Percentiles rank a stretch among this genome's conserved stretches.
Evolutionary conservation across 2,329 filamentous ascomycete genomes (phyloP).

Genomic region (Cercospora sp.): DNA sequence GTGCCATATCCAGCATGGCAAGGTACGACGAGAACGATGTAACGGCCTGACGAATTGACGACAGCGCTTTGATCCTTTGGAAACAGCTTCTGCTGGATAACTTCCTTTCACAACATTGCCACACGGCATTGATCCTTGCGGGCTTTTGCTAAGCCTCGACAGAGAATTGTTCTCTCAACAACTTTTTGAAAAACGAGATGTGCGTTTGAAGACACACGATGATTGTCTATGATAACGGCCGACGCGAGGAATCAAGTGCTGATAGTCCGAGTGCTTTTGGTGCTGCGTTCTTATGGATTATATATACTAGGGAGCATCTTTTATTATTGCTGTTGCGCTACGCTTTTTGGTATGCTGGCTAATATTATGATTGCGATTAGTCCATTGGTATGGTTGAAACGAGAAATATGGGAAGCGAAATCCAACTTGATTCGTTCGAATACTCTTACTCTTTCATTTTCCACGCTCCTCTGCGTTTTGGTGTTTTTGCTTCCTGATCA

Average conservation of each 20-base stretch:
- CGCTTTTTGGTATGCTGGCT: not conserved
- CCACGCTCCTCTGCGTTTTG: not conserved
- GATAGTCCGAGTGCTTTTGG: slow-evolving; percentile 13
- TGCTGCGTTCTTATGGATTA: slow-evolving; percentile 11
- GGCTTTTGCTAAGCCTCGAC: not conserved
- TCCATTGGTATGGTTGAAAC: not conserved
- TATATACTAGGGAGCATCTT: not conserved
- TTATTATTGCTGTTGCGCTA: not conserved
- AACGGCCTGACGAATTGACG: slow-evolving; percentile 22
- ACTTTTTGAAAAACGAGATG: not conserved
- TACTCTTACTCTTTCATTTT: not conserved
- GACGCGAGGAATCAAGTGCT: slow-evolving; percentile 17
- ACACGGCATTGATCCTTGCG: not conserved
- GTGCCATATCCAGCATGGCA: slow-evolving; percentile 4
- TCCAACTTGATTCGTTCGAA: not conserved
- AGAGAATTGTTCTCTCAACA: not conserved
- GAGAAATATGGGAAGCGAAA: not conserved
- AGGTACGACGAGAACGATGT: slow-evolving; percentile 11
- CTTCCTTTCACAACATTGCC: not conserved
- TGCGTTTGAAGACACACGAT: not conserved
- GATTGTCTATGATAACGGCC: slow-evolving; percentile 17
- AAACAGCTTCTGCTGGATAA: not conserved
- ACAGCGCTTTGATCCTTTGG: slow-evolving; percentile 13
- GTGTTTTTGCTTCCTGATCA: not conserved
- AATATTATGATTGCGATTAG: not conserved